A percentile compares a stretch with the other conserved stretches of the same genome.
Evolutionary conservation across 176 grass and related monocot genomes (phyloP).

Genomic region (Eragrostis nindensis): DNA sequence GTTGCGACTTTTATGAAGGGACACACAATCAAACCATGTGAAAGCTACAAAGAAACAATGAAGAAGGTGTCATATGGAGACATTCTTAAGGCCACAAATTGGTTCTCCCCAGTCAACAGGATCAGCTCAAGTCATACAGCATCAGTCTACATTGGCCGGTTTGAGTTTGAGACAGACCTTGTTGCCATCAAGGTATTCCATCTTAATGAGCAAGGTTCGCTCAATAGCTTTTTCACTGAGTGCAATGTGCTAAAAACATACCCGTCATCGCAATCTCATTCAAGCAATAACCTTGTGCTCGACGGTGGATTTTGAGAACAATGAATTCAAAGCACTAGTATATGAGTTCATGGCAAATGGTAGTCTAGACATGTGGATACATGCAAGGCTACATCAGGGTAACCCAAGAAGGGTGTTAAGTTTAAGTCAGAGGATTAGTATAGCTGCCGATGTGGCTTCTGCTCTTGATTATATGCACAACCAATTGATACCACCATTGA

Average conservation of each 20-base stretch:
- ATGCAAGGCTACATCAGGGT: not conserved
- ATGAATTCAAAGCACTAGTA: slow-evolving; percentile 45
- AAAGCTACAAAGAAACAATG: slow-evolving; percentile 31
- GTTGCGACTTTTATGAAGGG: not conserved
- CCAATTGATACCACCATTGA: slow-evolving; percentile 25
- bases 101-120: slow-evolving; percentile 26
- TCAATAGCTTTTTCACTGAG: not conserved
- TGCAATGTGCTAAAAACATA: slow-evolving; percentile 24
- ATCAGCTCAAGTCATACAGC: slow-evolving; percentile 17
- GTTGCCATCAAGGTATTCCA: slow-evolving; percentile 45
- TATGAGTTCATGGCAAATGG: slow-evolving; percentile 52
- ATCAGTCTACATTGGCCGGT: slow-evolving; percentile 43
- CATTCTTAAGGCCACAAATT: slow-evolving; percentile 44
- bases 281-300: slow-evolving; percentile 44
- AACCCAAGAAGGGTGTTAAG: slow-evolving; percentile 15
- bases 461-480: slow-evolving; percentile 36
- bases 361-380: slow-evolving; percentile 42
- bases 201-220: not conserved
- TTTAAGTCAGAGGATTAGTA: slow-evolving; percentile 32
- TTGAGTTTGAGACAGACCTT: slow-evolving; percentile 33
- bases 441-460: slow-evolving; percentile 19
- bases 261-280: slow-evolving; percentile 37
- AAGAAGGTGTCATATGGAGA: slow-evolving; percentile 33
- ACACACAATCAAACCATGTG: not conserved
- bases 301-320: slow-evolving; percentile 14